Evolutionary conservation across 371 early-diverging fungal species (phyloP).

Genomic region (Lichtheimia hyalospora): DNA sequence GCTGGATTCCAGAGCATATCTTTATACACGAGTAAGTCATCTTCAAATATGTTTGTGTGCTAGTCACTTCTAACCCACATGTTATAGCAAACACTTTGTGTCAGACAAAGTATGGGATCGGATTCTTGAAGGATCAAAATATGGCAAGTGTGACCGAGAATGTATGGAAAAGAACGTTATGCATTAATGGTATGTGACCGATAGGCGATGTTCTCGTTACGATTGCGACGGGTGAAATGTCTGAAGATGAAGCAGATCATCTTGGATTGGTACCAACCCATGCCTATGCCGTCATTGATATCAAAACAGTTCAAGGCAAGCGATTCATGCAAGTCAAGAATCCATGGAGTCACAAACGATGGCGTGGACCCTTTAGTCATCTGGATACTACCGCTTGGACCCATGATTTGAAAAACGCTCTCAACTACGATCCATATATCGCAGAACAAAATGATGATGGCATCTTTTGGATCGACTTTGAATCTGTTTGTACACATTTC

Average conservation of each 20-base stretch:
- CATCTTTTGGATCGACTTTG: conserved; percentile 88
- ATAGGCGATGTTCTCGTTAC: conserved; percentile 63
- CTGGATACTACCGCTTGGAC: conserved; percentile 76
- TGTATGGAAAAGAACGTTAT: not conserved
- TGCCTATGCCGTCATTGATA: conserved; percentile 84
- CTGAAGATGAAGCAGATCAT: conserved; percentile 62
- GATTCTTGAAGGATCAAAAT: conserved; percentile 64
- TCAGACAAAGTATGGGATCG: conserved; percentile 75
- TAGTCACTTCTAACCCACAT: too few relatives aligned
- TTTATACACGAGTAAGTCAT: conserved; percentile 69
- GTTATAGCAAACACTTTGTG: conserved; percentile 53
- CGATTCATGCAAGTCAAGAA: conserved; percentile 74
- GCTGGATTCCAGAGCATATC: conserved; percentile 92
- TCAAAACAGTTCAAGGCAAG: conserved; percentile 29
- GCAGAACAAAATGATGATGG: conserved; percentile 74
- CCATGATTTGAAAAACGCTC: conserved; percentile 53
- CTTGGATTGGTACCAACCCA: conserved; percentile 86
- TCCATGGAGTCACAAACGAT: conserved; percentile 89
- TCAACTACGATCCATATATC: conserved; percentile 70
- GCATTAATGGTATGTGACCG: not conserved
- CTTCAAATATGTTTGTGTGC: too few relatives aligned
- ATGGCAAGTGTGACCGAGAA: conserved; percentile 46
- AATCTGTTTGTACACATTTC: conserved; percentile 74
- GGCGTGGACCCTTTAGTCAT: conserved; percentile 84
- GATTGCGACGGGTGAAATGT: conserved; percentile 73